Evolutionary conservation across 441 rosid genomes (phyloP).

Genomic region (Geranium incanum): DNA sequence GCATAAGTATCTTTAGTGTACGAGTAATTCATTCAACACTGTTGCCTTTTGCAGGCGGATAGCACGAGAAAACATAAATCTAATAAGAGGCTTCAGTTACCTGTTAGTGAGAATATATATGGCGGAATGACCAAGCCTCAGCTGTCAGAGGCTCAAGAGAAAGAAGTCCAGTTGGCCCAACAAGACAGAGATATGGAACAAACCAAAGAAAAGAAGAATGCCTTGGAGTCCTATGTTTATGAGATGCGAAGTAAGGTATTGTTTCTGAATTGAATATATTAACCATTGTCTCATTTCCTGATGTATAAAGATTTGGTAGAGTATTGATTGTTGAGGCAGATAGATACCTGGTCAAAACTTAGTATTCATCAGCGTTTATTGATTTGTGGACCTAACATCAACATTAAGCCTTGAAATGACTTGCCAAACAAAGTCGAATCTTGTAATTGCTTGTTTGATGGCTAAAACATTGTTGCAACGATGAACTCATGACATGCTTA

Average conservation of each 20-base stretch:
- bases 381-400: neutral
- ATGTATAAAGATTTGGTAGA: neutral
- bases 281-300: neutral
- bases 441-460: neutral
- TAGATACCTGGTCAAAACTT: neutral
- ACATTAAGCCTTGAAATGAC: neutral
- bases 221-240: conserved; percentile 64
- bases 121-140: conserved; percentile 50
- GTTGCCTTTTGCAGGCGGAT: conserved; percentile 29
- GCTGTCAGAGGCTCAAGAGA: conserved; percentile 40
- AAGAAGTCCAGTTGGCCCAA: conserved; percentile 43
- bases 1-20: neutral
- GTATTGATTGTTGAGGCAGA: neutral
- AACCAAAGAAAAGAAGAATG: conserved; percentile 61
- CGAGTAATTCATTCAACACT: neutral
- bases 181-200: conserved; percentile 64
- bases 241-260: conserved; percentile 67
- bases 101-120: conserved; percentile 33
- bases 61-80: conserved; percentile 26
- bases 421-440: neutral
- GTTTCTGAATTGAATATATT: conserved; percentile 16
- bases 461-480: neutral
- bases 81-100: conserved; percentile 39
- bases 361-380: neutral
- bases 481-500: too few relatives aligned